Evolutionary conservation across 257 asterid genomes (phyloP), one percentile per base, ranked within the genome.

Genomic region (Primulina tabacum): DNA sequence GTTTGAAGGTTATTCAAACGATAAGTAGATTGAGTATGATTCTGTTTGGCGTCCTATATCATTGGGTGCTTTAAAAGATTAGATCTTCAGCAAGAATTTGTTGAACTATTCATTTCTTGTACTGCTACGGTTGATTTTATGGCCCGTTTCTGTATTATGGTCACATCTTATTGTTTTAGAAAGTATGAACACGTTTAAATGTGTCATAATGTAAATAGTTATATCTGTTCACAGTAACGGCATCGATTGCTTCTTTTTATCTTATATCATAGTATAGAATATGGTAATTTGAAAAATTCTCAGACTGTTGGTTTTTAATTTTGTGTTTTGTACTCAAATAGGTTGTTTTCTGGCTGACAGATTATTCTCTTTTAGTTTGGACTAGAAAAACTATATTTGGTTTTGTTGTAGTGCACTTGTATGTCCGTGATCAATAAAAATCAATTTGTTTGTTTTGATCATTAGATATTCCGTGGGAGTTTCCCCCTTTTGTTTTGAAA

Each of bases 401-500:
- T 17, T 14, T 32, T 52, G 56, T 64, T 55, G 10, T 53, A 2
- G 8, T 59, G 76, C 37, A 29, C 58, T 50, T 66, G 38, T 26
- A 1, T 69, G 33, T 53, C 18, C 60, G 56, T 40, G 70, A 64
- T 59, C 63, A 62, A 52, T 65, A 3, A 52, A 57, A 2, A 33
- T 5, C 21, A 17, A 53, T 77, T 28, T 20, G 3, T 57, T 58
- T 62, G 35, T 43, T 71, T 73, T 75, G 69, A 12, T 72, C 33
- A 56, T 62, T 37, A 68, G 79, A 71, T 34, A 32, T 62, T 43
- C 21, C 68, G 68, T 40, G 53, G 8, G 64, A 50, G 24, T 47
- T 4, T 66, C 69, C 34, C 5, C 5, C 26, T 60, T 72, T 76
- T 74, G 62, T 32, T 72, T 69, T 77, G 78, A 80, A 69, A 69